Evolutionary conservation across 345 rosid species (phyloP), one percentile per base, ranked within the genome.

Genomic region (Carallia brachiata): DNA sequence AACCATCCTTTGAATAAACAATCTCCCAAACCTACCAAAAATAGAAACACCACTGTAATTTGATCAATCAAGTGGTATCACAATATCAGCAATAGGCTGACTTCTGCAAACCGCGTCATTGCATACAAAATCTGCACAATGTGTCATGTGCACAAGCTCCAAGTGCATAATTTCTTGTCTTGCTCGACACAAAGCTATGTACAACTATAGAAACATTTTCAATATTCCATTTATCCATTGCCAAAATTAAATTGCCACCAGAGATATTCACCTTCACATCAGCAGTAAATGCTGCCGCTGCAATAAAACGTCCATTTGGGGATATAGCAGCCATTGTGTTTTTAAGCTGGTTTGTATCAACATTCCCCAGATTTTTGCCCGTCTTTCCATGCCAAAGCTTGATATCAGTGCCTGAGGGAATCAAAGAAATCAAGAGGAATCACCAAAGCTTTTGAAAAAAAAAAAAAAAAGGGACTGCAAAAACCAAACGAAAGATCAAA

Each of bases 201-300:
- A 44, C 12, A 44, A 13, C 50, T 13, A 44, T 44, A 2, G 17
- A 13, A 44, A 44, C 17, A 44, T 40, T 40, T 40, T 44, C 17
- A 44, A 44, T 15, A 10, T 44, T 44, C 5, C 9, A 8, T 9
- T 13, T 56, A 19, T 13, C 32, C 0, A 56, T 27, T 48, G 32
- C 58, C 48, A 34, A 61, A 36, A 17, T 6, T 0, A 69, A 61
- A 28, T 48, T 6, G 17, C 34, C 47, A 72, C 52, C 3, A 62
- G 19, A 62, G 54, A 63, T 18, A 50, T 32, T 77, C 64, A 95
- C 99, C 96, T 95, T 95, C 63, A 95, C 99, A 85, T 92, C 98
- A 10, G 99, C 99, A 36, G 98, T 92, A 81, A 95, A 95, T 44
- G 99, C 98, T 44, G 99, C 99, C 55, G 98, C 97, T 69, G 99